Base-by-base conservation (phyloP, 169 alveolate genomes). In the Plasmodium inui region DNA sequence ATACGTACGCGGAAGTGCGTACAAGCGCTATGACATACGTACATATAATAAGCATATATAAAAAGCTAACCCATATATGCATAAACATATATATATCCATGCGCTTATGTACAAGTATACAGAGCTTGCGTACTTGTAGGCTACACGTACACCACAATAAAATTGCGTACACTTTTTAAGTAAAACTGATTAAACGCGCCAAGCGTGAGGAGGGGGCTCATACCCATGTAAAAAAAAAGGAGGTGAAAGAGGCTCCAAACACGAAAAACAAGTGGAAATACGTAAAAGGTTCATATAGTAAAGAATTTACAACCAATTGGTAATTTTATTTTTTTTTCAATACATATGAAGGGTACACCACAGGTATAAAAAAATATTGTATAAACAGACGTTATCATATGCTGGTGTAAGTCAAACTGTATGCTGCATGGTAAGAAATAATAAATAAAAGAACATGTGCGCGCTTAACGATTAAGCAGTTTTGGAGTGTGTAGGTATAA, bases 71-170 rank as follows among this genome's bases (percentile, higher is more conserved):
- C n/a, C 41, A 72, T 32, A 19, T 39, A 72, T 22, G 41, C 44
- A 2, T 14, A 22, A 12, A 22, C 19, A 72, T 32, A 22, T 32
- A 19, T 72, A 26, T 73, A 73, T 73, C 7, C 19, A 19, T 73
- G 50, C 46, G 22, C 37, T n/a, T 26, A 73, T 73, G 46, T 73
- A 34, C 46, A 34, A 22, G 19, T 76, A 76, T 67, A 28, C 76
- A 22, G 76, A 67, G 9, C 39, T 22, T 5, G 76, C 37, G 39
- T 67, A n/a, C 37, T 26, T 67, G 37, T 67, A 67, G 76, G 76
- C n/a, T n/a, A 67, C 37, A 67, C 37, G 37, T 67, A 67, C 76
- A 67, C 76, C 37, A 67, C n/a, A 67, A 67, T 67, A 67, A 67
- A 26, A 26, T 67, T 67, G 76, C 37, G 39, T 28, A 67, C 37